Base-by-base conservation (phyloP, 345 rosid genomes). In the Lepidium didymum region DNA sequence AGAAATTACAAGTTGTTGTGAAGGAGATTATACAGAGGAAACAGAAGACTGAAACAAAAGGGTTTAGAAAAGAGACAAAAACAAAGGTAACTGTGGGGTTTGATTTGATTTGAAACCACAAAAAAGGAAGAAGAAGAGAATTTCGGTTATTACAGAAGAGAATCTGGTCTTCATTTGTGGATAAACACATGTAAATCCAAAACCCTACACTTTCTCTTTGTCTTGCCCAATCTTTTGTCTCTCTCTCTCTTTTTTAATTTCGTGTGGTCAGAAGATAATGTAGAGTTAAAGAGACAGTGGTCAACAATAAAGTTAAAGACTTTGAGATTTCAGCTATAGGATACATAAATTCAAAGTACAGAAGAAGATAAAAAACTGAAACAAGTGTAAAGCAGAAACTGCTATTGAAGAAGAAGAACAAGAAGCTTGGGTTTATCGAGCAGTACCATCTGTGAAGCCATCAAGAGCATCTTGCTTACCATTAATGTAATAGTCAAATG, bases 381-480 rank as follows among this genome's bases (percentile, higher is more conserved):
- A n/a, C n/a, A n/a, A n/a, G n/a, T n/a, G n/a, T 31, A 25, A 10
- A 34, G 23, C 35, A 54, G 45, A 55, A 67, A 43, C 25, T 44
- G 27, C 35, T 14, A 67, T 31, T 9, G 16, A 18, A 40, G 34
- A 54, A 41, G 61, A 47, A 52, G 50, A 66, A 11, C 27, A 25
- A 25, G 27, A 25, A 25, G 35, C 23, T 16, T 33, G 4, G 14
- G 1, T 19, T 34, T 34, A 15, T 55, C 18, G 18, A n/a, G 10
- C 5, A 33, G 6, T 23, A 68, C 94, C 96, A 69, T 87, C 92
- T 0, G 92, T 86, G 80, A 83, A 92, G 62, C 86, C 76, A 45
- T 92, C 86, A 69, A 92, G 72, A 0, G 98, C 97, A 8, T 86
- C 81, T 65, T 83, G 81, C 78, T 90, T 88, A 29, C 97, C 88